phyloP scores from a whole-genome alignment of 2,329 filamentous ascomycete species.

The Aspergillus vadensis region DNA sequence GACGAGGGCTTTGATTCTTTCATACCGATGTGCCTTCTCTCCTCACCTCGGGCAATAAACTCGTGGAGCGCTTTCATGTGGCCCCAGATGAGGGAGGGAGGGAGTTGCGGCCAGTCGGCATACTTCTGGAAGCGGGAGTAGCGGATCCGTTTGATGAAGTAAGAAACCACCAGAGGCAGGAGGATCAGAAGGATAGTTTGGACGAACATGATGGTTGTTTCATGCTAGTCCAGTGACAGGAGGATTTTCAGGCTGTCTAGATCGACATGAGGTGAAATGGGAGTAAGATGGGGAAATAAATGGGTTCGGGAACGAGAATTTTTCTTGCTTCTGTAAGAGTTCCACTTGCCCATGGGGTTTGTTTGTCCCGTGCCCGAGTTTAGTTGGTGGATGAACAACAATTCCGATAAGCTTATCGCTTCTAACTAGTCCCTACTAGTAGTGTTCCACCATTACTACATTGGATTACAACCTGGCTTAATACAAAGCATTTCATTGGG shows the following conservation, averaged over 20 bases:
- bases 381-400: background rate
- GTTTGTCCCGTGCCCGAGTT: background rate
- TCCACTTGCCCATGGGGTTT: background rate
- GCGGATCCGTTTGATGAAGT: constrained; percentile 1
- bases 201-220: background rate
- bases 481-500: too few relatives aligned
- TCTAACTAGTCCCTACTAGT: too few relatives aligned
- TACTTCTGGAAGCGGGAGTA: constrained; percentile 15
- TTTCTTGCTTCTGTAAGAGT: background rate
- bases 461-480: too few relatives aligned
- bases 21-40: constrained; percentile 12
- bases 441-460: too few relatives aligned
- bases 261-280: background rate
- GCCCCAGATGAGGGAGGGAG: constrained; percentile 18
- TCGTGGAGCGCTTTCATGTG: constrained; percentile 14
- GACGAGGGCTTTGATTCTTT: background rate
- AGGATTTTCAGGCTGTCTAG: background rate
- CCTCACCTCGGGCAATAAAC: constrained; percentile 6
- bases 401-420: background rate
- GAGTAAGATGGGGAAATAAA: background rate
- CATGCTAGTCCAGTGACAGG: background rate
- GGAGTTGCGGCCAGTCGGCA: constrained; percentile 16
- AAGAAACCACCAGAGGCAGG: constrained; percentile 4
- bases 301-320: background rate
- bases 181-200: background rate